These are phyloP conservation scores for Strigomonas culicis DNA, from an alignment of 208 protist species.

Conservation along the genomic window DNA sequence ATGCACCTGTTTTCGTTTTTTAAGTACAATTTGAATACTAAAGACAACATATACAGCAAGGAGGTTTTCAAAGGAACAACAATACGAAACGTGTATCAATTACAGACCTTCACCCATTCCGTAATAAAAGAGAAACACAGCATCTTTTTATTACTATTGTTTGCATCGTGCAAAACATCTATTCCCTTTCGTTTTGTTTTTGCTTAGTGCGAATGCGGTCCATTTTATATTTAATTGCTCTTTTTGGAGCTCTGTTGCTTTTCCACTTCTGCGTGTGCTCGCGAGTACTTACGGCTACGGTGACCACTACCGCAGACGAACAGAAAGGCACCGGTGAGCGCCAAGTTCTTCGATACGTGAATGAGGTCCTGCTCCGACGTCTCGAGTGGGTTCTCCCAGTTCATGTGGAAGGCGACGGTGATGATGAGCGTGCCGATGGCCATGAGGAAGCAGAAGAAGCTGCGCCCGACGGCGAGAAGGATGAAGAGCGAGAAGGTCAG, in stretches of 20 bases:
- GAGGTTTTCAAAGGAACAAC: no score
- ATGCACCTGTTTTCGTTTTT: no score
- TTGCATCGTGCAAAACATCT: slow-evolving; percentile 4
- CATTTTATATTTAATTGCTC: slow-evolving; percentile 22
- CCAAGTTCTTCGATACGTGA: slow-evolving; percentile 52
- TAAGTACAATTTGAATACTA: no score
- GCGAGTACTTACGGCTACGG: slow-evolving; percentile 33
- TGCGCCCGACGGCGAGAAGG: slow-evolving; percentile 70
- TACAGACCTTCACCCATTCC: no score
- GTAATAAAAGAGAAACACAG: no score
- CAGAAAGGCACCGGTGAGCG: slow-evolving; percentile 60
- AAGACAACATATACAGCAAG: no score
- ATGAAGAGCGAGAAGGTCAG: slow-evolving; percentile 77
- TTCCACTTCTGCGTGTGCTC: slow-evolving; percentile 15
- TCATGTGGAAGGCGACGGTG: slow-evolving; percentile 61
- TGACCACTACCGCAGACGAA: slow-evolving; percentile 67
- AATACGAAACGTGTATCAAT: no score
- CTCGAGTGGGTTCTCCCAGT: slow-evolving; percentile 30
- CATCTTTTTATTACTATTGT: no score
- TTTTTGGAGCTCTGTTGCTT: slow-evolving; percentile 31
- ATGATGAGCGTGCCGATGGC: slow-evolving; percentile 42
- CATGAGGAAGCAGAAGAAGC: slow-evolving; percentile 75
- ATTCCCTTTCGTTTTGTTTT: neutral
- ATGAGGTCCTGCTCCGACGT: slow-evolving; percentile 34
- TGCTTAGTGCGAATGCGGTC: neutral